A percentile compares a stretch with the other conserved stretches of the same genome.
Evolutionary conservation across 2,329 filamentous ascomycete genomes (phyloP).

Genomic region (Xylaria digitata): DNA sequence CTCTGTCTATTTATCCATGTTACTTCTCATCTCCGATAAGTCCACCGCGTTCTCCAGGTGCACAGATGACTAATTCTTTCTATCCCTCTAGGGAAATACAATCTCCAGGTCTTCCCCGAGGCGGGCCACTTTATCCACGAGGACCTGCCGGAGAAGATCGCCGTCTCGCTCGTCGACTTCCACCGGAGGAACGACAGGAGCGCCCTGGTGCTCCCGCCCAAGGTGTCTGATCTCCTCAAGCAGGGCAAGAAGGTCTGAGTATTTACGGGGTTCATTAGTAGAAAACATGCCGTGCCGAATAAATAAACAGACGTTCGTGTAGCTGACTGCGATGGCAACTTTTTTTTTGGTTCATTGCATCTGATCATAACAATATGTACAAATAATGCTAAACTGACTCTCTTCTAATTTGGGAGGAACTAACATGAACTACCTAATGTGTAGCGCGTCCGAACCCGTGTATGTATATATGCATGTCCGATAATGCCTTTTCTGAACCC

Average conservation of each 20-base stretch:
- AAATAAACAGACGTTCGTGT: not conserved
- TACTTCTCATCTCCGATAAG: conserved; percentile 23
- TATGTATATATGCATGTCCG: conserved; percentile 24
- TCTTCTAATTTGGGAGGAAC: not conserved
- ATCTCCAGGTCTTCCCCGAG: conserved; percentile 92
- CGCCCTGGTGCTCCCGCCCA: conserved; percentile 86
- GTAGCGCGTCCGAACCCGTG: conserved; percentile 6
- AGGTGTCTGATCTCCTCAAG: conserved; percentile 80
- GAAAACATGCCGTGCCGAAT: not conserved
- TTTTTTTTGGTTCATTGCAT: not conserved
- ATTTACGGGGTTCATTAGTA: not conserved
- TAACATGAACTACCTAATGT: not conserved
- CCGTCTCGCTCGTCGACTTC: conserved; percentile 87
- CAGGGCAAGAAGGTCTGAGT: conserved; percentile 68
- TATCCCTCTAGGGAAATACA: conserved; percentile 78
- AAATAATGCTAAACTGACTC: not conserved
- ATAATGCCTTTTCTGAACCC: conserved; percentile 7
- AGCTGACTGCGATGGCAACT: not conserved
- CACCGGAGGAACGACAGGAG: conserved; percentile 90
- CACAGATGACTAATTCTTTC: not conserved
- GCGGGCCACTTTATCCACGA: conserved; percentile 98
- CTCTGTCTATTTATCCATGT: conserved; percentile 8
- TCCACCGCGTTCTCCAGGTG: not conserved
- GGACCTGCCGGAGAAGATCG: conserved; percentile 90
- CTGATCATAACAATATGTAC: conserved; percentile 13